A percentile compares a stretch with the other conserved stretches of the same genome.
These are phyloP conservation scores for Kitagawia praeruptora DNA, from an alignment of 129 eudicot genomes.

Conservation along the genomic window DNA sequence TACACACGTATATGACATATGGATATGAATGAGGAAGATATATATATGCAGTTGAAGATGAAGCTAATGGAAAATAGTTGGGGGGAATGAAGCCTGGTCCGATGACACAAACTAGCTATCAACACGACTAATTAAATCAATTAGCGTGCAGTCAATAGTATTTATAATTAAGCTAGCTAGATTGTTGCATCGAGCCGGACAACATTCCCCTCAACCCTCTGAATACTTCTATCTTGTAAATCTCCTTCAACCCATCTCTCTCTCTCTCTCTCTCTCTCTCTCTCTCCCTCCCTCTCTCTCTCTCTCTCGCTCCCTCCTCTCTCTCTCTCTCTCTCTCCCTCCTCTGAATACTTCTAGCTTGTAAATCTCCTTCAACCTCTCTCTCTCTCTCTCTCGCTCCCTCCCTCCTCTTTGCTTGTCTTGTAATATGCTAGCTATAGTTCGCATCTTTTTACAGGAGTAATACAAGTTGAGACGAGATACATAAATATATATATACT, in stretches of 20 bases:
- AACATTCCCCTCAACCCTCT: conserved; percentile 44
- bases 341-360: too few relatives aligned
- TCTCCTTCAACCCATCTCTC: not conserved
- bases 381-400: not conserved
- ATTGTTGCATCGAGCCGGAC: conserved; percentile 43
- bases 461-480: too few relatives aligned
- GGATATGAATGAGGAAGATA: not conserved
- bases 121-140: not conserved
- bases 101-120: conserved; percentile 14
- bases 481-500: not conserved
- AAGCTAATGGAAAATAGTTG: conserved; percentile 21
- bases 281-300: not conserved
- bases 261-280: not conserved
- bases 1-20: not conserved
- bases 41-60: not conserved
- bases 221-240: not conserved
- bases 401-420: not conserved
- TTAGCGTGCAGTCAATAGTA: not conserved
- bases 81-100: conserved; percentile 67
- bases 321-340: not conserved
- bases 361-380: too few relatives aligned
- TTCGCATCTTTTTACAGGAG: not conserved
- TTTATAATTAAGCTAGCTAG: not conserved
- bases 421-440: not conserved
- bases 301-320: too few relatives aligned